Conservation (phyloP, 129 eudicot species). For the Centella asiatica region DNA sequence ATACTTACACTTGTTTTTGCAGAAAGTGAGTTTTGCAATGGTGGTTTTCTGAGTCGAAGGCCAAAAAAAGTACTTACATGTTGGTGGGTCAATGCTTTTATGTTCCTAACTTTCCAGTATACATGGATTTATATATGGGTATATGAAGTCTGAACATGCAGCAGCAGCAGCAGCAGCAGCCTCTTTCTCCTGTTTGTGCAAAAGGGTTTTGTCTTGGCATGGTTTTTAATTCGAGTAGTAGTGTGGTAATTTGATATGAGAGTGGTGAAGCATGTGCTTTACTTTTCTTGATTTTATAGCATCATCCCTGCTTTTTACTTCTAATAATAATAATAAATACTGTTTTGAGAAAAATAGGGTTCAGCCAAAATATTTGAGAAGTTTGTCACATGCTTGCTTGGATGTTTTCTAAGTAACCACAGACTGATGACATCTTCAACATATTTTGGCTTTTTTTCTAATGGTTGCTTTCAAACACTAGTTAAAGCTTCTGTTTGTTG, state of each 20-base stretch:
- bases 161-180: neutral
- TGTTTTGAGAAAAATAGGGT: conserved; percentile 5
- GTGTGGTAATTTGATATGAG: conserved; percentile 12
- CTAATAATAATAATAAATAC: neutral
- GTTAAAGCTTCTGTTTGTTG: conserved; percentile 10
- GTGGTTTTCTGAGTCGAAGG: conserved; percentile 21
- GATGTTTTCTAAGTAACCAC: conserved; percentile 24
- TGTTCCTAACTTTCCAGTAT: conserved; percentile 1
- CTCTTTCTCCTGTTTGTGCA: conserved; percentile 15
- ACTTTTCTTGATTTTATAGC: conserved; percentile 5
- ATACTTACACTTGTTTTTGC: conserved; percentile 19
- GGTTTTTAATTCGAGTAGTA: neutral
- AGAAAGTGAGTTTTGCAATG: conserved; percentile 23
- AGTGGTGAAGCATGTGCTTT: conserved; percentile 1
- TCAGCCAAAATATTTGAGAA: conserved; percentile 25
- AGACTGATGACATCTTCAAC: conserved; percentile 29
- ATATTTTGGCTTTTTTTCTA: conserved; percentile 19
- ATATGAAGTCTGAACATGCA: conserved; percentile 4
- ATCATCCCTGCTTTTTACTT: too few relatives aligned
- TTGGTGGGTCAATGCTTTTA: conserved; percentile 26
- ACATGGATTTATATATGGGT: conserved; percentile 9
- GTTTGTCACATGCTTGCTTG: conserved; percentile 30
- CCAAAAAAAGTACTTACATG: conserved; percentile 25
- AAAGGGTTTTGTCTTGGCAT: neutral
- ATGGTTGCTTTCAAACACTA: conserved; percentile 19